phyloP scores from a whole-genome alignment of 169 alveolate genomes.

The Cyclospora cayetanensis region DNA sequence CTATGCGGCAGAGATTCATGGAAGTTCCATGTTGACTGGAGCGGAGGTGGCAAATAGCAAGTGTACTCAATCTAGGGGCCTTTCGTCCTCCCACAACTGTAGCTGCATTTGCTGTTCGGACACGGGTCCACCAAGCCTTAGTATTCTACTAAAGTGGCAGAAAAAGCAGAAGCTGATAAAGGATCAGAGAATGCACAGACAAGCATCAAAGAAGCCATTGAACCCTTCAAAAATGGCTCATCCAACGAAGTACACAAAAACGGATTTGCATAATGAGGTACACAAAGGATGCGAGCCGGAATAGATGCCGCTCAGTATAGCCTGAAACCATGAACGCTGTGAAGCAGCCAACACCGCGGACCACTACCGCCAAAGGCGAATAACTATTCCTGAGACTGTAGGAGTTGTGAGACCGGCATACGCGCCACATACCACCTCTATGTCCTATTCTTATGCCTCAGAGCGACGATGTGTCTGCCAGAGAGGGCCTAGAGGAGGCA shows the following conservation, averaged over 20 bases:
- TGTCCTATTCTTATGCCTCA: not conserved
- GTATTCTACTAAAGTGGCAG: conserved; percentile 15
- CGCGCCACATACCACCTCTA: not conserved
- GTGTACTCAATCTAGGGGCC: not conserved
- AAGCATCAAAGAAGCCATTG: not conserved
- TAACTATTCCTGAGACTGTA: too few species aligned
- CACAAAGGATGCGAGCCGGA: too few species aligned
- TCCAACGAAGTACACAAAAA: too few species aligned
- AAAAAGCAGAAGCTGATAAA: conserved; percentile 13
- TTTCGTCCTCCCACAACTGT: not conserved
- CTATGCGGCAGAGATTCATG: too few species aligned
- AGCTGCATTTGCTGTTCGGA: not conserved
- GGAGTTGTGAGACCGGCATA: too few species aligned
- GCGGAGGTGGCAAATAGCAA: too few species aligned
- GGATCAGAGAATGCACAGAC: not conserved
- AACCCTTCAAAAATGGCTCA: not conserved
- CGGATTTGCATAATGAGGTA: too few species aligned
- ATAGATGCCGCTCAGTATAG: too few species aligned
- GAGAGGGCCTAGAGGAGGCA: conserved; percentile 42
- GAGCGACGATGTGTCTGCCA: not conserved
- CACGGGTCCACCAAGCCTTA: not conserved
- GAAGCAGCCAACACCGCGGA: too few species aligned
- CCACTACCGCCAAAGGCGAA: too few species aligned
- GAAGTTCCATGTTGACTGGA: too few species aligned
- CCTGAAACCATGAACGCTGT: too few species aligned